These are phyloP conservation scores for Canariomyces notabilis DNA, from an alignment of 2,329 filamentous ascomycete genomes.

Conservation along the genomic window DNA sequence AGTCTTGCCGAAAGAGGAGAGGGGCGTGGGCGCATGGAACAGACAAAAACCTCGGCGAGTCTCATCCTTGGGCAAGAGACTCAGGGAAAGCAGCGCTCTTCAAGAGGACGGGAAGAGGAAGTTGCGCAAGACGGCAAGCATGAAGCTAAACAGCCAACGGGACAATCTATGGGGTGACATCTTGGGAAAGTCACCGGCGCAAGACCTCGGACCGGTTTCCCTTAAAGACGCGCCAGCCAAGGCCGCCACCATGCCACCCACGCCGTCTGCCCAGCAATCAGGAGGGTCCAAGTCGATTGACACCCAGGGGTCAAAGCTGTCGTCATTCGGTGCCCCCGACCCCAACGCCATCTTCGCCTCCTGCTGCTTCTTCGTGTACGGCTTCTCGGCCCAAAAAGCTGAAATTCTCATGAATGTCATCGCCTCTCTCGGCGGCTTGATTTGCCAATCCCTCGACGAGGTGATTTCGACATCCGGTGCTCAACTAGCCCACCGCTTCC, in stretches of 20 bases:
- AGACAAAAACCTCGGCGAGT: slow-evolving; percentile 43
- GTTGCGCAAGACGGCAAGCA: slow-evolving; percentile 79
- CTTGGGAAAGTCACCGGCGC: slow-evolving; percentile 45
- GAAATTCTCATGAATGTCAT: slow-evolving; percentile 45
- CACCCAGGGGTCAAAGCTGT: slow-evolving; percentile 22
- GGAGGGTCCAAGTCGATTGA: slow-evolving; percentile 15
- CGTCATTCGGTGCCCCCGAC: slow-evolving; percentile 25
- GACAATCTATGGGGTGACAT: slow-evolving; percentile 91
- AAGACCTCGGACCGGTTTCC: slow-evolving; percentile 27
- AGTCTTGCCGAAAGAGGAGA: slow-evolving; percentile 59
- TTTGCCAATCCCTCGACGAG: slow-evolving; percentile 41
- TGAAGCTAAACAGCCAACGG: slow-evolving; percentile 73
- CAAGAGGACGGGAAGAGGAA: slow-evolving; percentile 65
- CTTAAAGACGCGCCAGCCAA: neutral
- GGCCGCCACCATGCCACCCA: neutral
- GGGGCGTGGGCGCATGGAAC: slow-evolving; percentile 74
- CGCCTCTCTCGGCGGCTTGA: slow-evolving; percentile 42
- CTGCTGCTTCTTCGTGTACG: slow-evolving; percentile 56
- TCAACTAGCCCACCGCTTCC: slow-evolving; percentile 38
- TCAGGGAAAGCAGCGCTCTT: slow-evolving; percentile 44
- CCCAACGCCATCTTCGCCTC: slow-evolving; percentile 46
- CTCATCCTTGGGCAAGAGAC: slow-evolving; percentile 53
- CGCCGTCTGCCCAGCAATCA: slow-evolving; percentile 4
- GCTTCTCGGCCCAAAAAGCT: slow-evolving; percentile 51
- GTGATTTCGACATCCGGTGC: slow-evolving; percentile 30